Base-by-base conservation (phyloP, 73 alveolate species). In the Loxodes magnus region DNA sequence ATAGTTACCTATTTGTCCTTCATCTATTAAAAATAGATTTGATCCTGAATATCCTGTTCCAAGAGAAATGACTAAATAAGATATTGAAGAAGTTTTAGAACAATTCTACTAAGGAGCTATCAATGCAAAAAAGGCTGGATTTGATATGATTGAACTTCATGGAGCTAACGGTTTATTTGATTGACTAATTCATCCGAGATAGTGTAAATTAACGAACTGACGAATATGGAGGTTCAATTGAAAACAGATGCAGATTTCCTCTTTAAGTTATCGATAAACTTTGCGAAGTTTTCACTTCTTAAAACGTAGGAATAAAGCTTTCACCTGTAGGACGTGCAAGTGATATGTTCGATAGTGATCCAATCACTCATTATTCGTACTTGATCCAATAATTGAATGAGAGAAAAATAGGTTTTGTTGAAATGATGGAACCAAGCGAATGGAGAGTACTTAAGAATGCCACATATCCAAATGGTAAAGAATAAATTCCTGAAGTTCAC, bases 101-200 rank as follows among this genome's bases (percentile, higher is more conserved):
- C 37, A 49, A 43, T 74, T 74, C 56, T 67, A 60, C 34, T 44
- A 55, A 57, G 89, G 71, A 2, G 88, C 92, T 19, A 50, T 49
- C 43, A 62, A 76, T 38, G 88, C 75, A 4, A 79, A 74, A 58
- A 59, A 73, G 49, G 92, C 92, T 19, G 92, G 92, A 33, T 77
- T 77, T 49, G 92, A 77, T 74, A 87, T 86, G 2, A 64, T 77
- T 35, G 74, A 77, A 51, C 38, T 79, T 21, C 89, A 74, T 73
- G 88, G 71, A 3, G 92, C 72, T n/a, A 70, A 71, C 21, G 78
- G 78, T n/a, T 15, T 49, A 22, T 36, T 56, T 79, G 7, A 59
- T 52, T 39, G 83, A 78, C 69, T 22, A 46, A 31, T 79, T 79
- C 56, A 38, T 66, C 21, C 57, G 84, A 26, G 53, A 34, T 16